Percentiles rank a stretch among this genome's conserved stretches.
These are phyloP conservation scores for Boletus vermiculosoides DNA, from an alignment of 768 basidiomycete genomes.

Conservation along the genomic window DNA sequence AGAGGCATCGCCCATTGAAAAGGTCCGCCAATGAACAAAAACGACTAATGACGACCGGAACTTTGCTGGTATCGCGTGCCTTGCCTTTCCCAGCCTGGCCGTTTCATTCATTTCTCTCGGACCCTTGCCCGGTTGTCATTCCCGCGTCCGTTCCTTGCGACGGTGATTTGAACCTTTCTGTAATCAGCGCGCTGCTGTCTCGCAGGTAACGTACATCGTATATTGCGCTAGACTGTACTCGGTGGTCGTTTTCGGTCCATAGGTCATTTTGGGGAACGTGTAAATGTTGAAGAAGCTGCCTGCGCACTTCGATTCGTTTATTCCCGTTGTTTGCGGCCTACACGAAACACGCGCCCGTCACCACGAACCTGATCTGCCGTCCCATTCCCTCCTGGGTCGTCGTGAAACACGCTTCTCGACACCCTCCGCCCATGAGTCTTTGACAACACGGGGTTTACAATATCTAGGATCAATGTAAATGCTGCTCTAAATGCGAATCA, in stretches of 20 bases:
- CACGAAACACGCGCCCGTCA: neutral
- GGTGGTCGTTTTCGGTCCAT: neutral
- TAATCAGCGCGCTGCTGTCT: neutral
- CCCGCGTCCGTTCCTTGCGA: slow-evolving; percentile 2
- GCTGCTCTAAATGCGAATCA: too few relatives aligned
- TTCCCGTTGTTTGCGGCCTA: neutral
- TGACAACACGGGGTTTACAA: too few relatives aligned
- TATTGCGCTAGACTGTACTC: neutral
- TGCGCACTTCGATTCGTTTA: neutral
- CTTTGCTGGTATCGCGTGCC: neutral
- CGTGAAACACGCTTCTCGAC: neutral
- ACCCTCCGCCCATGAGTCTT: neutral
- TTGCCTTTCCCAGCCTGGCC: neutral
- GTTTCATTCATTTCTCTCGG: neutral
- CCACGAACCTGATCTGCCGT: neutral
- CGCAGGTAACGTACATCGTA: neutral
- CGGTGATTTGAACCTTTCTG: slow-evolving; percentile 5
- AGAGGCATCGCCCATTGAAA: neutral
- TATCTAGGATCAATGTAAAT: too few relatives aligned
- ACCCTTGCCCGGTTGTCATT: neutral
- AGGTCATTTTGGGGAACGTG: neutral
- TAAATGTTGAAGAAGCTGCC: neutral
- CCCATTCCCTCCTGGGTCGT: neutral
- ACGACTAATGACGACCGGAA: neutral
- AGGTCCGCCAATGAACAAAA: neutral